Base-by-base conservation (phyloP, 1,139 yeast genomes). In the Citeromyces hawaiiensis region DNA sequence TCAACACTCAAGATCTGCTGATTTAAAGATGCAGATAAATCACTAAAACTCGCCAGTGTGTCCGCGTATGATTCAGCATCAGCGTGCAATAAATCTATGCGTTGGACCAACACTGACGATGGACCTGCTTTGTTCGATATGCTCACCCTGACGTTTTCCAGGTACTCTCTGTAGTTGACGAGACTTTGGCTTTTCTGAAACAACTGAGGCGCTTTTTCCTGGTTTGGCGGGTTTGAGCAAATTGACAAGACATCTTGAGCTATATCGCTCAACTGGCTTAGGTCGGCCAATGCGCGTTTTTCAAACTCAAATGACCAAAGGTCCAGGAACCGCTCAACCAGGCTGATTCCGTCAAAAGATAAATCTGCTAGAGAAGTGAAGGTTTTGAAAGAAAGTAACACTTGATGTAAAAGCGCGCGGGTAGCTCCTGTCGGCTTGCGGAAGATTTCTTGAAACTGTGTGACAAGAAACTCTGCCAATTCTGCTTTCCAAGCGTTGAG, bases 1-100 rank as follows among this genome's bases (percentile, higher is more conserved):
- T 57, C 61, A 32, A 56, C 47, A 9, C 60, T 52, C 21, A 56
- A 40, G 2, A 54, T 44, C 11, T 58, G 60, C 38, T 52, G 55
- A 2, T 38, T 34, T 19, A 57, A 35, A 4, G 43, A 38, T 1
- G 33, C 32, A 2, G 51, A 41, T 15, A 52, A 41, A 5, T 42
- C 42, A 2, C 45, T 40, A 3, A 56, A 31, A 3, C 44, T 43
- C 15, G 44, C 48, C 5, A 54, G 35, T 2, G 57, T 47, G 2
- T 36, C 40, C 11, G 48, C 35, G 3, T 48, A 40, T 3, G 42
- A 33, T 4, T 38, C 41, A 6, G 50, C 41, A 5, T 38, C 40
- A 1, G 25, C 25, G 35, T 45, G 49, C 42, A 50, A 54, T 6
- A 29, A 31, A 14, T 44, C 47, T 13, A 54, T 40, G 13, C 47